phyloP scores from a whole-genome alignment of 2,329 filamentous ascomycete species.

The Dactylellina sp. region DNA sequence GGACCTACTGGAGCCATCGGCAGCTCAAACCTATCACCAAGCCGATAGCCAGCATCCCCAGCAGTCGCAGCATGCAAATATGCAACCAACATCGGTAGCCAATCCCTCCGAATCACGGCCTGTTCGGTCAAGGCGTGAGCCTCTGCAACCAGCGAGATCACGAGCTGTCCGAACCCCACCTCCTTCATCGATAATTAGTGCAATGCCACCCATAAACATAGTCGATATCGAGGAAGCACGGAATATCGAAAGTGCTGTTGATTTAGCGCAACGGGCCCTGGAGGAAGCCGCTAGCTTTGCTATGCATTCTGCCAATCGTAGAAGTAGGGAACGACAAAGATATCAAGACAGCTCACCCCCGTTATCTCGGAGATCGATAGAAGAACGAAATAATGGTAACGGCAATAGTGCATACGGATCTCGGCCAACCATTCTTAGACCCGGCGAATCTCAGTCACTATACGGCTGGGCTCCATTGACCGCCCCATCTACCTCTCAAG shows the following conservation, averaged over 20 bases:
- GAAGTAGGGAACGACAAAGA: conserved; percentile 58
- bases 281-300: conserved; percentile 57
- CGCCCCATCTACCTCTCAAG: conserved; percentile 54
- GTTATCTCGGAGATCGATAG: conserved; percentile 53
- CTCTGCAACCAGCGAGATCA: conserved; percentile 39
- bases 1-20: conserved; percentile 52
- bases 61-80: conserved; percentile 46
- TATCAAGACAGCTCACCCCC: conserved; percentile 56
- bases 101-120: conserved; percentile 50
- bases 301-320: conserved; percentile 56
- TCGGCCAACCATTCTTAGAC: conserved; percentile 65
- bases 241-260: conserved; percentile 40
- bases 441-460: conserved; percentile 67
- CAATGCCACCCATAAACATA: conserved; percentile 45
- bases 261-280: conserved; percentile 44
- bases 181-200: conserved; percentile 45
- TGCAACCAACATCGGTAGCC: conserved; percentile 50
- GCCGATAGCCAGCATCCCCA: conserved; percentile 37
- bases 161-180: conserved; percentile 47
- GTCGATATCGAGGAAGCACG: conserved; percentile 47
- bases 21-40: conserved; percentile 46
- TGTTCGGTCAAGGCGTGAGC: conserved; percentile 43
- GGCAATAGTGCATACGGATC: conserved; percentile 67
- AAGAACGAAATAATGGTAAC: conserved; percentile 50
- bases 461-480: conserved; percentile 73